Base-by-base conservation (phyloP, 805 yeast species). In the Zygotorulaspora chibaensis region DNA sequence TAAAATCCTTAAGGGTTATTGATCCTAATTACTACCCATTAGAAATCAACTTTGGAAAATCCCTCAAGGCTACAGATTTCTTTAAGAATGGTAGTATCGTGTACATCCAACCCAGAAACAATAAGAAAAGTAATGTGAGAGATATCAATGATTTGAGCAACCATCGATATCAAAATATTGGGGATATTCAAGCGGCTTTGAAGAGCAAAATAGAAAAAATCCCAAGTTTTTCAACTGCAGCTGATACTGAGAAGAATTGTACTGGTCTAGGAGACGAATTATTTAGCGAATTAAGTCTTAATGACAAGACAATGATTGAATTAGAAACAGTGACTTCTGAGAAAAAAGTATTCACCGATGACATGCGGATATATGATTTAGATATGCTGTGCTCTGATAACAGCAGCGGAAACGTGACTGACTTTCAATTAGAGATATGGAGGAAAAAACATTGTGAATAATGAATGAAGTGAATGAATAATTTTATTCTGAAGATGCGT, bases 21-120 rank as follows among this genome's bases (percentile, higher is more conserved):
- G 69, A 76, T 3, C 62, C 71, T 1, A 76, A 75, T 10, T 79
- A 78, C 58, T 82, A 80, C 54, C 77, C 79, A 2, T 62, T 78
- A 40, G 67, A 71, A 1, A 59, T 72, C n/a, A 52, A 58, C 11
- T 72, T 73, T 54, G 58, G 70, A 42, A 50, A 60, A 2, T 50
- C 45, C 9, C 69, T 56, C 3, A 43, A 49, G 11, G 52, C 59
- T 2, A 37, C 43, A 11, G 55, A 58, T 34, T 62, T 58, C 37
- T 63, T 62, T 38, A 55, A 52, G 27, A 51, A 57, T 35, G 67
- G 67, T 8, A 56, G 62, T 1, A 52, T 60, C 13, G 45, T 64
- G 11, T 53, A 55, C 44, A 49, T 63, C 11, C 63, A 62, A 36
- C 56, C 45, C 12, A 40, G 45, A 4, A 50, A 44, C 27, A 48